phyloP scores from a whole-genome alignment of 805 yeast species.

The Kockiozyma suomiensis region DNA sequence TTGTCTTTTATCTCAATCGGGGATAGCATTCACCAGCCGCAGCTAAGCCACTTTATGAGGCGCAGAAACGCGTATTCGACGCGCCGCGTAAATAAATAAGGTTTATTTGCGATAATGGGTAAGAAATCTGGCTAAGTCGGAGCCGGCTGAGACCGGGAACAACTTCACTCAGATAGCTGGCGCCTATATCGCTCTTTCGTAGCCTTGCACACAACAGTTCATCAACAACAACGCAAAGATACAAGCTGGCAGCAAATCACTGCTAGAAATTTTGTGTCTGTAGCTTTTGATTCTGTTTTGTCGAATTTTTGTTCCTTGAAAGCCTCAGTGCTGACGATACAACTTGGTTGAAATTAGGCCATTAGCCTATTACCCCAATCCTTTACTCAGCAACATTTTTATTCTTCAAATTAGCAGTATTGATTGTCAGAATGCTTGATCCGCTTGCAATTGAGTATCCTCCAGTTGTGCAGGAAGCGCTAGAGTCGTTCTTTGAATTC shows the following conservation, averaged over 20 bases:
- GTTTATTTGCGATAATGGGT: neutral
- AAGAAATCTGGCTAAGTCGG: neutral
- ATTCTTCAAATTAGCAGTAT: no score
- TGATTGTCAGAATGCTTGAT: no score
- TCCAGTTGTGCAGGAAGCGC: constrained; percentile 4
- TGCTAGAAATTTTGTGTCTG: no score
- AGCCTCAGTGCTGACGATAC: no score
- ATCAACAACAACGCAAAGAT: no score
- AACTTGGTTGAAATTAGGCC: no score
- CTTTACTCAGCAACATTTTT: no score
- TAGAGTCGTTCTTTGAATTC: constrained; percentile 1
- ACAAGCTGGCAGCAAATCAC: no score
- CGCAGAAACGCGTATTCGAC: neutral
- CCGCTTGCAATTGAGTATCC: constrained; percentile 32
- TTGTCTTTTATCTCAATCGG: neutral
- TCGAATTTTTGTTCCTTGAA: no score
- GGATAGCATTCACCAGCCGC: neutral
- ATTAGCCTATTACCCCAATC: no score
- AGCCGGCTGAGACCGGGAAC: neutral
- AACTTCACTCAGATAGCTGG: neutral
- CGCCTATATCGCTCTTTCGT: neutral
- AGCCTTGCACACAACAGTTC: no score
- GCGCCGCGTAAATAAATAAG: neutral
- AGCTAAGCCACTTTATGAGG: neutral
- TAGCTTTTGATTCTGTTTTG: no score